These are phyloP conservation scores for Debaryomyces sp. DNA, from an alignment of 1,139 yeast species.

Conservation along the genomic window DNA sequence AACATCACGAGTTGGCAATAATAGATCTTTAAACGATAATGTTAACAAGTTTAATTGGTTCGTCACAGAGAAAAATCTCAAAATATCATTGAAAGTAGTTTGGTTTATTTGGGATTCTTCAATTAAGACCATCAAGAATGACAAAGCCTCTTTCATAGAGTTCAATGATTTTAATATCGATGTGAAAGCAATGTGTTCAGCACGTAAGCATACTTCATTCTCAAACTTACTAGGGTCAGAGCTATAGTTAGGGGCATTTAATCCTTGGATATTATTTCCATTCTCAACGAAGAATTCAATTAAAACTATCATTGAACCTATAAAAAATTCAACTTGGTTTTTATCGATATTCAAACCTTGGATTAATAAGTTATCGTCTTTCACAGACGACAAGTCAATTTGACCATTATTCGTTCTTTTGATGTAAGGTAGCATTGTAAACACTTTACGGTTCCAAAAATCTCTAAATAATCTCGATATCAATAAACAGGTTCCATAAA, in stretches of 20 bases:
- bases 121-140: conserved; percentile 78
- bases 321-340: conserved; percentile 61
- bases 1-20: conserved; percentile 64
- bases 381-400: conserved; percentile 45
- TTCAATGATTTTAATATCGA: conserved; percentile 74
- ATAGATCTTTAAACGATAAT: conserved; percentile 72
- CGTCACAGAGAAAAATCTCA: conserved; percentile 66
- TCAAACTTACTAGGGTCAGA: conserved; percentile 52
- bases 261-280: conserved; percentile 66
- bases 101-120: conserved; percentile 66
- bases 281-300: conserved; percentile 59
- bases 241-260: conserved; percentile 52
- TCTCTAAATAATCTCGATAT: conserved; percentile 77
- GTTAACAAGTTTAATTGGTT: conserved; percentile 69
- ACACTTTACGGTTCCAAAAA: conserved; percentile 76
- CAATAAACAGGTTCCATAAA: conserved; percentile 86
- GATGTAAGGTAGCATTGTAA: conserved; percentile 49
- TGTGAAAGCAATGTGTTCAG: conserved; percentile 87
- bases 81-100: conserved; percentile 57
- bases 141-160: conserved; percentile 85
- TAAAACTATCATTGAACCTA: conserved; percentile 67
- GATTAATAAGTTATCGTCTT: conserved; percentile 47
- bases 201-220: conserved; percentile 77
- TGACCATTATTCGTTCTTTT: conserved; percentile 44
- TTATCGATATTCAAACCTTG: conserved; percentile 53